Evolutionary conservation across 495 filamentous ascomycete species (phyloP), one percentile per base, ranked within the genome.

Genomic region (Cryomyces antarcticus): DNA sequence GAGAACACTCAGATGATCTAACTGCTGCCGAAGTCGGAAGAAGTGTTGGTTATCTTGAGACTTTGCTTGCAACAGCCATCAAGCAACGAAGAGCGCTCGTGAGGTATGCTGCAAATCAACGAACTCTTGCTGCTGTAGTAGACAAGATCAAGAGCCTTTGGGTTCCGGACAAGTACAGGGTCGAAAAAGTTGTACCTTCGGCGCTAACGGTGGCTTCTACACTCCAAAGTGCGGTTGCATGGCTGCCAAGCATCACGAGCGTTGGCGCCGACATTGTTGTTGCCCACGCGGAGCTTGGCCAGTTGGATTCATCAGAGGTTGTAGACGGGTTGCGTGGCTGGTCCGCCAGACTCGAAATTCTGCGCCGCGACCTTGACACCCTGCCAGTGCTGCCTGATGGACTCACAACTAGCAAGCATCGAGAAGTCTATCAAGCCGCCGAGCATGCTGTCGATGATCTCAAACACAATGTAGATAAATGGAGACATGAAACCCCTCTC

Each of bases 1-100:
- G 70, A 12, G 76, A 79, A 31, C 85, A 86, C 57, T 86, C 80
- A 0, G 79, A 80, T 12, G 92, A 96, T 48, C 61, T 99, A 13
- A 92, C 73, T 48, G 64, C 69, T 40, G 74, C 77, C 7, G 82
- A 94, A 45, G 69, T 89, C 11, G 65, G 70, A 29, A 69, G 85
- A 48, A 85, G 84, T 56, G 66, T 79, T 9, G 83, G 83, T 0
- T 82, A 78, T 40, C 58, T 94, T 31, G 89, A 99, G 54, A 78
- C 86, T 39, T 62, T 96, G 24, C 55, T 95, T 31, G 65, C 77
- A 45, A 58, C 78, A 11, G 55, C 72, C 35, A 60, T 93, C 33
- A 65, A 66, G 27, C 87, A 96, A 58, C 73, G 82, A 50, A 57
- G 54, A 37, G 46, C 58, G 7, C 58, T 83, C 30, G 65, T 69